Conservation (phyloP, 1,284 basidiomycete genomes). For the Ustilago shanxiensis region DNA sequence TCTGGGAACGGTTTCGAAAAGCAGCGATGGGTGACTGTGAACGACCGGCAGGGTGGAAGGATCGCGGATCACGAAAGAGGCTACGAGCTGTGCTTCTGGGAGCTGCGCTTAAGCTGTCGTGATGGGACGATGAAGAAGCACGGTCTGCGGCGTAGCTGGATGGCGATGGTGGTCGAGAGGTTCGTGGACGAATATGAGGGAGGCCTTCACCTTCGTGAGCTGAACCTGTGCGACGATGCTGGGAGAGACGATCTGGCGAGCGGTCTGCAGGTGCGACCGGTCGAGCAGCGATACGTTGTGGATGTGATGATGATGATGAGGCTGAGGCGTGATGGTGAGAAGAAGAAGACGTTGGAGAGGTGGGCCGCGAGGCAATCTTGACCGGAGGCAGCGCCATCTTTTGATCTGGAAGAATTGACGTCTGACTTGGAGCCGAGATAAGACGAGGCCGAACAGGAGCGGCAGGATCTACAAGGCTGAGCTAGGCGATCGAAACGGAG, state of each 20-base stretch:
- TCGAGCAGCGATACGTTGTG: constrained; percentile 41
- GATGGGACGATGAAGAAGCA: constrained; percentile 27
- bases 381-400: constrained; percentile 40
- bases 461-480: constrained; percentile 17
- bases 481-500: neutral
- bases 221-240: constrained; percentile 31
- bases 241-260: constrained; percentile 40
- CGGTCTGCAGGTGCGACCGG: constrained; percentile 40
- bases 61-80: constrained; percentile 46
- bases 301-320: constrained; percentile 31
- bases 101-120: constrained; percentile 20
- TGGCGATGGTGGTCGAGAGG: constrained; percentile 37
- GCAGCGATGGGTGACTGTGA: constrained; percentile 51
- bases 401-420: neutral
- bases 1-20: constrained; percentile 44
- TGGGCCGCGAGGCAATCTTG: constrained; percentile 44
- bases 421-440: constrained; percentile 10
- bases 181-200: constrained; percentile 30
- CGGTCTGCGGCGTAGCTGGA: constrained; percentile 32
- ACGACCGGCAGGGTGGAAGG: constrained; percentile 43
- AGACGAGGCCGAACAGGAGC: constrained; percentile 16
- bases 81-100: constrained; percentile 49
- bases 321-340: constrained; percentile 20
- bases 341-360: constrained; percentile 38
- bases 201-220: constrained; percentile 29